Evolutionary conservation across 495 filamentous ascomycete species (phyloP), one percentile per base, ranked within the genome.

Genomic region (Parathielavia appendiculata): DNA sequence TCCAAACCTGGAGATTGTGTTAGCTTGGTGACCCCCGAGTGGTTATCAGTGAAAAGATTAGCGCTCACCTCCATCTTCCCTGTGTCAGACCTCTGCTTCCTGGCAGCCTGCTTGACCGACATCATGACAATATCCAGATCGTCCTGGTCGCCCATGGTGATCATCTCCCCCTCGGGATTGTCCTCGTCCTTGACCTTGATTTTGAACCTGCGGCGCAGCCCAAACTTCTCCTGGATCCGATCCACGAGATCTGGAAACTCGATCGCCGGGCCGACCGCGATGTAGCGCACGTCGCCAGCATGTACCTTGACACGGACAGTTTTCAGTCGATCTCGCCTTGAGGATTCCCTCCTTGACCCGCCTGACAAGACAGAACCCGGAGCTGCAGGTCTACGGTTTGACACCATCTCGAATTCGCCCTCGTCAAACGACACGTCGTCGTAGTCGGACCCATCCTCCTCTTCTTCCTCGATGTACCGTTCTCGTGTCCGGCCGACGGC

Each of bases 121-220:
- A 75, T 76, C 54, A 97, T 79, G 41, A 88, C 82, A 81, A 96
- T 85, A 52, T 97, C 91, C 62, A 97, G 72, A 78, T 98, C 93
- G 66, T 98, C 93, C 72, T 95, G 88, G 73, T 98, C 93, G 34
- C 87, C 90, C 84, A 98, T 86, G 13, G 91, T 96, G 70, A 98
- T 92, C 86, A 96, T 89, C 67, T 96, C 93, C 8, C 87, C 87
- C 61, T 89, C 83, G 16, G 78, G 77, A 38, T 71, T 60, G 69
- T 95, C 91, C 51, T 90, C 86, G 53, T 90, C 88, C 68, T 83
- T 85, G 66, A 95, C 84, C 78, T 89, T 91, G 71, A 95, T 85
- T 79, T 88, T 91, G 68, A 92, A 81, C 47, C 81, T 77, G 39
- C 79, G 76, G 51, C 77, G 73, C 52, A 96, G 73, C 26, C 81